These are phyloP conservation scores for Brachypodium distachyon DNA, from an alignment of 202 grass and related monocot genomes.

Conservation along the genomic window DNA sequence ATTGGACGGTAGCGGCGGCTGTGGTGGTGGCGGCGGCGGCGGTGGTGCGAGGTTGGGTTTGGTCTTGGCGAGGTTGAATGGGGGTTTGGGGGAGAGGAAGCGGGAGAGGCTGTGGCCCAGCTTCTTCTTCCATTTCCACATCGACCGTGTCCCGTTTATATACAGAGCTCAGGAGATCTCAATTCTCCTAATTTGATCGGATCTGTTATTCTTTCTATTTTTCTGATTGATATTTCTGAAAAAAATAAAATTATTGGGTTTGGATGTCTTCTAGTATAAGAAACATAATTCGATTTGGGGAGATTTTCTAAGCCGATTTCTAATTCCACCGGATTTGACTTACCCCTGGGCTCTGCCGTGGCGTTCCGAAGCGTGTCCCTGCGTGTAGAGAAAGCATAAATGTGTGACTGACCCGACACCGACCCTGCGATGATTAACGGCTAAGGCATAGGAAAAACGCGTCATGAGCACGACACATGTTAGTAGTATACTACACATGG, in stretches of 20 bases:
- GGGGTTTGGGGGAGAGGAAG: constrained; percentile 8
- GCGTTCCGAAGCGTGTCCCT: not conserved
- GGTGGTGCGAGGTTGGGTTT: not conserved
- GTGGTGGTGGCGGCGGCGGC: not conserved
- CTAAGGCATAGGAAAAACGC: not conserved
- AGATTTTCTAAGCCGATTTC: not conserved
- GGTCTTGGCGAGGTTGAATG: constrained; percentile 4
- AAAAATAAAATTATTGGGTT: too few relatives aligned
- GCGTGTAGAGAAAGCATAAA: not conserved
- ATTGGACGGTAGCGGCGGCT: not conserved
- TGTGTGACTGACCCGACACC: not conserved
- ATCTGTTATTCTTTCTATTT: not conserved
- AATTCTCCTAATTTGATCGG: not conserved
- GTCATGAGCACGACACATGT: not conserved
- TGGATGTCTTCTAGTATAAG: too few relatives aligned
- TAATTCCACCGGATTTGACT: not conserved
- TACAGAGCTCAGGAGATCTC: not conserved
- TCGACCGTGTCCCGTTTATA: not conserved
- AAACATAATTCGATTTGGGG: too few relatives aligned
- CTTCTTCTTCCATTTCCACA: constrained; percentile 37
- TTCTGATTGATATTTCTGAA: too few relatives aligned
- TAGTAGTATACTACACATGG: too few relatives aligned
- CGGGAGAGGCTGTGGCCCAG: constrained; percentile 30
- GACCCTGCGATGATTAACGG: not conserved
- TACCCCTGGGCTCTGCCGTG: too few relatives aligned